phyloP scores from a whole-genome alignment of 2,329 filamentous ascomycete species.

The Seiridium cupressi region DNA sequence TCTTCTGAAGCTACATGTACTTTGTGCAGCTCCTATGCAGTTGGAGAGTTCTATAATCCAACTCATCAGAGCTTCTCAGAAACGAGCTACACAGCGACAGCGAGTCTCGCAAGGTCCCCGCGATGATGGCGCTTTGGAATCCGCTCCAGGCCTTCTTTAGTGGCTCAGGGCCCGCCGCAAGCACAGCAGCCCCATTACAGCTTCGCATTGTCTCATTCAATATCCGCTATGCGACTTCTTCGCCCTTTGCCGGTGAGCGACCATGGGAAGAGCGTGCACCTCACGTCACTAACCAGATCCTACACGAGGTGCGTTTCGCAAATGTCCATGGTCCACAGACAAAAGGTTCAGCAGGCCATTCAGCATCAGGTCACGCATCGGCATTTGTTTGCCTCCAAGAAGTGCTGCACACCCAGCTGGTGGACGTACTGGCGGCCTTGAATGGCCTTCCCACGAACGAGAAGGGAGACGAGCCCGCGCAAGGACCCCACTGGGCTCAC shows the following conservation, averaged over 20 bases:
- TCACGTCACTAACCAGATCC: constrained; percentile 53
- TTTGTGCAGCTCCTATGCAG: too few relatives aligned
- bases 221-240: constrained; percentile 60
- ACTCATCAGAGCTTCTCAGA: too few relatives aligned
- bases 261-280: constrained; percentile 57
- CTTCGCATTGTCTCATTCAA: constrained; percentile 66
- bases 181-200: neutral
- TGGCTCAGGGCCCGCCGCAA: neutral
- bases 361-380: constrained; percentile 28
- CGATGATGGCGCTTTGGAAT: neutral
- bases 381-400: constrained; percentile 69
- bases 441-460: neutral
- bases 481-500: constrained; percentile 57
- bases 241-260: constrained; percentile 53
- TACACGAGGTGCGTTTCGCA: constrained; percentile 18
- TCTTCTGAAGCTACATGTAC: too few relatives aligned
- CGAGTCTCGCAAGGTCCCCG: too few relatives aligned
- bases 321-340: constrained; percentile 3
- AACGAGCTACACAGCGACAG: too few relatives aligned
- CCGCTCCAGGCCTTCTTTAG: neutral
- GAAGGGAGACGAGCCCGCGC: constrained; percentile 30
- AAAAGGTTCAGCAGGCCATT: constrained; percentile 50
- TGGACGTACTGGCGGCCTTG: constrained; percentile 43
- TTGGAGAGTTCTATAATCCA: too few relatives aligned
- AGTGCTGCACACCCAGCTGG: constrained; percentile 59